A percentile compares a stretch with the other conserved stretches of the same genome.
Conservation (phyloP, 208 protist species). For the Wallacemonas sp. region DNA sequence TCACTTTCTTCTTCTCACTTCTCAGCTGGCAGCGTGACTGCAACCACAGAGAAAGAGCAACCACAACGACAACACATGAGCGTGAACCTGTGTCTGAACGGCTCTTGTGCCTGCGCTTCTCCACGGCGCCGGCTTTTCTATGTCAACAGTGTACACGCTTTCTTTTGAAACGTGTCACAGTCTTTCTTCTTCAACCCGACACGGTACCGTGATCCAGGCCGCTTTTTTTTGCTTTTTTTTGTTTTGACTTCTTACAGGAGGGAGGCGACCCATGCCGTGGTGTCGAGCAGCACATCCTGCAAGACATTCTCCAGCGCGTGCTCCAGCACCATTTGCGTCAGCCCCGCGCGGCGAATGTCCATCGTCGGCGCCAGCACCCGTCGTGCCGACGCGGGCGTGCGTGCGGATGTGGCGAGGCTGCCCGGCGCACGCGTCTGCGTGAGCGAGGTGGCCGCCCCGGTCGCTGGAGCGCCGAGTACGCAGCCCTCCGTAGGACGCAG, state of each 20-base stretch:
- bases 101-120: no score
- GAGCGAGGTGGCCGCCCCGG: background rate
- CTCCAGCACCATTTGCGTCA: conserved; percentile 54
- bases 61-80: no score
- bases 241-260: conserved; percentile 8
- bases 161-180: no score
- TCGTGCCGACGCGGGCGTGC: background rate
- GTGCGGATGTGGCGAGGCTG: background rate
- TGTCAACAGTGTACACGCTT: no score
- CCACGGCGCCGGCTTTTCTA: no score
- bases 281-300: conserved; percentile 59
- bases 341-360: conserved; percentile 44
- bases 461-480: background rate
- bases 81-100: no score
- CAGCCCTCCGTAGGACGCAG: conserved; percentile 7
- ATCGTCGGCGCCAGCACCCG: conserved; percentile 20
- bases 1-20: no score
- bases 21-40: no score
- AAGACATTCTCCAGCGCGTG: conserved; percentile 67
- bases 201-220: background rate
- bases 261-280: conserved; percentile 50
- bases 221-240: background rate
- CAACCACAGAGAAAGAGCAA: no score
- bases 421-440: background rate
- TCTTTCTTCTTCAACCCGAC: conserved; percentile 6